Evolutionary conservation across 2,329 filamentous ascomycete genomes (phyloP), one percentile per base, ranked within the genome.

Genomic region (Beauveria pseudobassiana): DNA sequence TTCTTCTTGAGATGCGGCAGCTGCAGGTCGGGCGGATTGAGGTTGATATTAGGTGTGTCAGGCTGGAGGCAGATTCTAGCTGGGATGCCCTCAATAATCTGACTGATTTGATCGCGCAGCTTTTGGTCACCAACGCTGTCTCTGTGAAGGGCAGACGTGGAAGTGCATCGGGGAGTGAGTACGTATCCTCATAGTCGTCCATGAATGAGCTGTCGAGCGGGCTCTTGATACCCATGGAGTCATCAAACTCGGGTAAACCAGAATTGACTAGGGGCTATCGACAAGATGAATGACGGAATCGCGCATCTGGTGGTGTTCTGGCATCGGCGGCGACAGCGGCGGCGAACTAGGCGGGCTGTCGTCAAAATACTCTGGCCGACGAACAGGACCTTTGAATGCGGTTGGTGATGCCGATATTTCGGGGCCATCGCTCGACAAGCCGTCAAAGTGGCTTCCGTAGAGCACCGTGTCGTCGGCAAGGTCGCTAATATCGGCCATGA

Each of bases 91-190:
- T 86, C 85, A 45, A 96, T 81, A 62, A 96, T 89, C 57, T 89
- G 85, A 69, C 85, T 89, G 54, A 96, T 93, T 70, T 93, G 91
- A 64, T 87, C 85, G 66, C 91, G 89, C 16, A 96, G 80, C 61
- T 90, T 84, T 65, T 91, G 87, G 65, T 88, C 85, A 0, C 81
- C 76, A 58, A 74, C 75, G 61, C 75, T 75, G 5, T 73, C 70
- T 40, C 71, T 67, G 18, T 69, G 69, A 20, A 68, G 63, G 34
- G 67, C 66, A 3, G 67, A 61, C 26, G 66, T 62, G 2, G 63
- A 26, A 66, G 62, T 4, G 66, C 61, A 26, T 75, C 74, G 0
- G 71, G 70, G 6, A 71, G 65, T 5, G 72, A 72, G 50, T 72
- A 68, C 0, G 73, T 73, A 52, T 77, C 75, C 12, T 83, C 80